Percentiles rank a stretch among this genome's conserved stretches.
phyloP scores from a whole-genome alignment of 495 filamentous ascomycete species.

The Hyaloscypha variabilis region DNA sequence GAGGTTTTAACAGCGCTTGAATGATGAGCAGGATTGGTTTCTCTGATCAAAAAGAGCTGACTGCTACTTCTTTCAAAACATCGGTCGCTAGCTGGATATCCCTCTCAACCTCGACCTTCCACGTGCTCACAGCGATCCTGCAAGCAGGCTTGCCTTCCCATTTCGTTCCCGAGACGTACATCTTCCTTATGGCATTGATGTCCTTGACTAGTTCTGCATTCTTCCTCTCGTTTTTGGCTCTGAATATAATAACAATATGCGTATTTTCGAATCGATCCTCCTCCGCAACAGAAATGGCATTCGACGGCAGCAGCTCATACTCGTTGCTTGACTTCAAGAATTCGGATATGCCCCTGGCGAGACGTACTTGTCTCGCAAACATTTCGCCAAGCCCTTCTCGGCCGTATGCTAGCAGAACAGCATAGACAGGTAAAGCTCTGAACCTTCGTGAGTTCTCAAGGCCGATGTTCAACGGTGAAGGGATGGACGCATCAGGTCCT shows the following conservation, averaged over 20 bases:
- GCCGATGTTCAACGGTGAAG: constrained; percentile 84
- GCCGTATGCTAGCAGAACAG: constrained; percentile 77
- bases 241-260: constrained; percentile 81
- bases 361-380: constrained; percentile 68
- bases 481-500: constrained; percentile 49
- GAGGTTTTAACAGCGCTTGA: too few species aligned
- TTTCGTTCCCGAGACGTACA: constrained; percentile 81
- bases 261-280: constrained; percentile 40
- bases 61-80: constrained; percentile 41
- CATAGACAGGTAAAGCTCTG: constrained; percentile 85
- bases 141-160: constrained; percentile 75
- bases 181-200: constrained; percentile 74
- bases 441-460: constrained; percentile 92
- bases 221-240: constrained; percentile 67
- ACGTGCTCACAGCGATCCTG: constrained; percentile 83
- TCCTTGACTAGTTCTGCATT: constrained; percentile 65
- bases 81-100: constrained; percentile 55
- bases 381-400: constrained; percentile 68
- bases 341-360: constrained; percentile 68
- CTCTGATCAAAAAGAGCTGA: not conserved
- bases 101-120: constrained; percentile 63
- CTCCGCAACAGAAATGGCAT: constrained; percentile 22
- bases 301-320: constrained; percentile 69
- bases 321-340: constrained; percentile 56
- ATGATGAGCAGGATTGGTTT: too few species aligned